A percentile compares a stretch with the other conserved stretches of the same genome.
These are phyloP conservation scores for Trametes maxima DNA, from an alignment of 768 basidiomycete genomes.

Conservation along the genomic window DNA sequence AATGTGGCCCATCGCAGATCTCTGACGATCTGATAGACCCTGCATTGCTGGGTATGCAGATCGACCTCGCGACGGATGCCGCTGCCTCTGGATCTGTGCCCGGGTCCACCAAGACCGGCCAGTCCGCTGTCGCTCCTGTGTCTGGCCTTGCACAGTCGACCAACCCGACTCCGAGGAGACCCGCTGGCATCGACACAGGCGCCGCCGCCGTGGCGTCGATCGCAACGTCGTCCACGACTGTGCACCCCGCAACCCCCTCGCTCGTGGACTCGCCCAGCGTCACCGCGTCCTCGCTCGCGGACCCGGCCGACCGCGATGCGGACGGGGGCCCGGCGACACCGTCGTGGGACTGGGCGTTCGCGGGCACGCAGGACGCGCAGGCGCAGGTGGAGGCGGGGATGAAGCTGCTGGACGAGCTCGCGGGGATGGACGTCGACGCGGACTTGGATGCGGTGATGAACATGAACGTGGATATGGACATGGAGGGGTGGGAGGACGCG, in stretches of 20 bases:
- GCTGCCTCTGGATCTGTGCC: no score
- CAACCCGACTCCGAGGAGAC: background rate
- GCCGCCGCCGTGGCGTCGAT: background rate
- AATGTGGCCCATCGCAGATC: background rate
- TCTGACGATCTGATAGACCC: constrained; percentile 29
- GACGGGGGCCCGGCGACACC: constrained; percentile 30
- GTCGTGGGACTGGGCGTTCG: constrained; percentile 28
- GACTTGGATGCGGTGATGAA: constrained; percentile 6
- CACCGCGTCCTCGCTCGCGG: constrained; percentile 25
- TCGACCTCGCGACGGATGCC: background rate
- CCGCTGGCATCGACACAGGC: background rate
- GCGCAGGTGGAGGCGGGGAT: constrained; percentile 6
- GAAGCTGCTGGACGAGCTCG: constrained; percentile 16
- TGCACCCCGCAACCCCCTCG: constrained; percentile 23
- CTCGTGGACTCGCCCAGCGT: constrained; percentile 29
- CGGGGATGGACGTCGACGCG: constrained; percentile 20
- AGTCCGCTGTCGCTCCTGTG: background rate
- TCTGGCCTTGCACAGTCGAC: background rate
- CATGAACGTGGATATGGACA: background rate
- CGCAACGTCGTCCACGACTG: background rate
- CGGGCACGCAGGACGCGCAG: constrained; percentile 13
- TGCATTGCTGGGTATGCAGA: constrained; percentile 21
- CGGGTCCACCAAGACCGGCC: background rate
- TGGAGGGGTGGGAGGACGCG: constrained; percentile 4
- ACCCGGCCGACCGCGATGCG: constrained; percentile 6